Evolutionary conservation across 495 filamentous ascomycete genomes (phyloP).

Genomic region (Tuber indicum): DNA sequence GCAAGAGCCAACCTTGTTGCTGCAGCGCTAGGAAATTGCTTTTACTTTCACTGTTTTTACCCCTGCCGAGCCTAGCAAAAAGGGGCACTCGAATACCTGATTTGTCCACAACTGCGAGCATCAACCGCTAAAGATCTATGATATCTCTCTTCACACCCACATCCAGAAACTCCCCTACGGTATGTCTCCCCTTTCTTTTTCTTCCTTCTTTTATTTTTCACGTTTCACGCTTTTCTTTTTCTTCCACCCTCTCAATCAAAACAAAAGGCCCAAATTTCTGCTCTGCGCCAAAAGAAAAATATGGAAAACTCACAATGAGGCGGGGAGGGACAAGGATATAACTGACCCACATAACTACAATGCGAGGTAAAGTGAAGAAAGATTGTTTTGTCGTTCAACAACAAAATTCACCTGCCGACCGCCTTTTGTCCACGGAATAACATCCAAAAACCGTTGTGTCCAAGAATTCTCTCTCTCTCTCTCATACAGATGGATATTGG

Average conservation of each 20-base stretch:
- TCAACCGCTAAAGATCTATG: conserved; percentile 10
- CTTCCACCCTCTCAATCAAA: background rate
- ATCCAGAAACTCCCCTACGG: background rate
- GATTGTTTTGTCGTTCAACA: background rate
- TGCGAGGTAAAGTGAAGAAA: background rate
- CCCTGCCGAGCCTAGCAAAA: conserved; percentile 23
- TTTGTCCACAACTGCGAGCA: background rate
- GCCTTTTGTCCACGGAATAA: background rate
- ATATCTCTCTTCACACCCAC: conserved; percentile 9
- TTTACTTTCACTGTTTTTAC: background rate
- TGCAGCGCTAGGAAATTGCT: background rate
- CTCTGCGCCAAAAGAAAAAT: background rate
- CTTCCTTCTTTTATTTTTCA: background rate
- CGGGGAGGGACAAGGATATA: background rate
- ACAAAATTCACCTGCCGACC: background rate
- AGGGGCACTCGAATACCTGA: conserved; percentile 23
- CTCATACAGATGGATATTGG: too few relatives aligned
- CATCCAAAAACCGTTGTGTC: background rate
- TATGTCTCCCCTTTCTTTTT: background rate
- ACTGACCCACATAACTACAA: background rate
- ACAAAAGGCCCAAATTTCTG: background rate
- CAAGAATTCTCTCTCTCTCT: background rate
- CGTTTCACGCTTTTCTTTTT: background rate
- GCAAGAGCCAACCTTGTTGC: conserved; percentile 7
- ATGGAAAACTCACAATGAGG: background rate